Conservation (phyloP, 805 yeast species). For the Gaillardinia entomophila region DNA sequence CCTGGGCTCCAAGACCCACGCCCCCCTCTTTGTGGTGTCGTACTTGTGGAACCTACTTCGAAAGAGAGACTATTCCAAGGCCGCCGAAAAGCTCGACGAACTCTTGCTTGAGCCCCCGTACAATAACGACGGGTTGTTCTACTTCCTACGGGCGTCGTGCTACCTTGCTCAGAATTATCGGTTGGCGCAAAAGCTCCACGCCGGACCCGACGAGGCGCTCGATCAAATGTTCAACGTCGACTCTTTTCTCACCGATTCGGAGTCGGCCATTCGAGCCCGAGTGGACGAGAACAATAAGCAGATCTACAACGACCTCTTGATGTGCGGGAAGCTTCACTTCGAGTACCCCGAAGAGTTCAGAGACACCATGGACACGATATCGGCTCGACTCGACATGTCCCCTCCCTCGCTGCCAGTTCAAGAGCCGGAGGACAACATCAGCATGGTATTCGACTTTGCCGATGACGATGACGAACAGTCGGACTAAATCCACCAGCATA, state of each 20-base stretch:
- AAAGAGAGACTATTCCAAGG: constrained; percentile 26
- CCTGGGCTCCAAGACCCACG: constrained; percentile 32
- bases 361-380: background rate
- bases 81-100: constrained; percentile 30
- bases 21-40: constrained; percentile 37
- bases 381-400: background rate
- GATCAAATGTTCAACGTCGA: constrained; percentile 1
- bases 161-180: constrained; percentile 14
- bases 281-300: background rate
- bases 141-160: constrained; percentile 29
- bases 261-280: constrained; percentile 1
- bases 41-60: constrained; percentile 38
- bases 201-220: background rate
- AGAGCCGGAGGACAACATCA: no score
- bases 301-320: constrained; percentile 10
- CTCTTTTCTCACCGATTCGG: constrained; percentile 2
- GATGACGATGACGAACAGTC: no score
- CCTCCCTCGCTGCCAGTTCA: background rate
- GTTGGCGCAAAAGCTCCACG: constrained; percentile 1
- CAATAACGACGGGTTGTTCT: constrained; percentile 34
- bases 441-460: no score
- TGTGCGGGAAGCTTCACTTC: constrained; percentile 19
- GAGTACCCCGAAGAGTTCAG: constrained; percentile 18
- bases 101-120: constrained; percentile 39
- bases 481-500: no score